Percentiles rank a stretch among this genome's conserved stretches.
Conservation (phyloP, 2,329 filamentous ascomycete genomes). For the Colletotrichum sp. region DNA sequence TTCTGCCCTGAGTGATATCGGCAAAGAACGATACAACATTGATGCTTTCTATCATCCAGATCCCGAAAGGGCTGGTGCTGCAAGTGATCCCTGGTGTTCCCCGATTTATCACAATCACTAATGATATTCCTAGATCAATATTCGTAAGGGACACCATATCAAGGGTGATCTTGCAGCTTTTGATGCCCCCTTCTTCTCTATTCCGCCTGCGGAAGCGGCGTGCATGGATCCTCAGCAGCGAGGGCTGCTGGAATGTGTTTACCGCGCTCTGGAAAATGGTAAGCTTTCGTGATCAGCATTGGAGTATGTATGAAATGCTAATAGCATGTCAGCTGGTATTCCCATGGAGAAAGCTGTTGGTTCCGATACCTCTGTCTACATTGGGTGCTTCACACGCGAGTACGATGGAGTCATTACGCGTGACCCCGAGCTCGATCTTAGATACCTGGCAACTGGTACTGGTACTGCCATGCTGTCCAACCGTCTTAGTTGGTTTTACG, state of each 20-base stretch:
- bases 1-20: not conserved
- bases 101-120: not conserved
- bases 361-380: conserved; percentile 31
- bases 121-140: not conserved
- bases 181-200: conserved; percentile 26
- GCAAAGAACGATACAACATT: not conserved
- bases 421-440: conserved; percentile 28
- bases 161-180: conserved; percentile 25
- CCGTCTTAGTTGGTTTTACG: conserved; percentile 38
- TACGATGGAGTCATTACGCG: conserved; percentile 27
- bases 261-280: conserved; percentile 28
- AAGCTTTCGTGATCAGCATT: not conserved
- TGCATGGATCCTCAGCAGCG: conserved; percentile 34
- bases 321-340: conserved; percentile 6
- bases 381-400: conserved; percentile 33
- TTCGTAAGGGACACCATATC: conserved; percentile 26
- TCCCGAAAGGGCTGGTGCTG: not conserved
- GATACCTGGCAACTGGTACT: conserved; percentile 37
- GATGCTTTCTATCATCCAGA: not conserved
- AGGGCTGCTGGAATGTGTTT: conserved; percentile 33
- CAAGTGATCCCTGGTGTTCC: not conserved
- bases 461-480: conserved; percentile 34
- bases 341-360: conserved; percentile 21
- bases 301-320: not conserved
- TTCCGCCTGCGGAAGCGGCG: conserved; percentile 23